Evolutionary conservation across 176 grass and related monocot genomes (phyloP), one percentile per base, ranked within the genome.

Genomic region (Tillandsia leiboldiana): DNA sequence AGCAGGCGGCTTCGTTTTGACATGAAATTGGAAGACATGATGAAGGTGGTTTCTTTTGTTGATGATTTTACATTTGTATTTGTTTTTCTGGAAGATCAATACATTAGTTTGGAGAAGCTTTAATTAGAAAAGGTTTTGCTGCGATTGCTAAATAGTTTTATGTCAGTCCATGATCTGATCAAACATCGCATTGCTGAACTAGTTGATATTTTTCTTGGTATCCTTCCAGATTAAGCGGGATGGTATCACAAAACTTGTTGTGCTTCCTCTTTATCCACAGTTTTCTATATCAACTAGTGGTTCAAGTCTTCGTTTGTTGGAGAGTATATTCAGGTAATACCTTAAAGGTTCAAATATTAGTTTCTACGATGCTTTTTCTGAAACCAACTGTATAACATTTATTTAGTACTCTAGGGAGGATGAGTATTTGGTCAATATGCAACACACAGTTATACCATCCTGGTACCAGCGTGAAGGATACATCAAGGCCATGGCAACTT

Each of bases 391-490:
- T 68, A 48, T 57, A 27, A 63, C 23, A 58, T 78, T 50, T 26
- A 66, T 71, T 80, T 78, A 9, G 68, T 81, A 28, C n/a, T 71
- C 63, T 56, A 99, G 94, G 78, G 94, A 99, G 84, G 94, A 99
- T 62, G 89, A 92, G 51, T 99, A 99, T 84, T 76, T 93, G 56
- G 89, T 99, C 27, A 99, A 99, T 74, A 99, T 99, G 94, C 94
- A 99, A 78, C 94, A 99, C 75, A 99, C 94, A 22, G 94, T 99
- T 64, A 99, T 99, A 83, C 94, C 94, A 77, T 99, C 94, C 3
- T 99, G 94, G 94, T 99, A 99, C 74, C 94, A 99, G 64, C 89
- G 94, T 67, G 94, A 99, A 83, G 94, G 94, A 79, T 99, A 99
- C 67, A 90, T 99, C 75, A 99, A 99, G 74, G 82, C 94, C 57